These are phyloP conservation scores for Jatropha multifida DNA, from an alignment of 441 rosid genomes.

Conservation along the genomic window DNA sequence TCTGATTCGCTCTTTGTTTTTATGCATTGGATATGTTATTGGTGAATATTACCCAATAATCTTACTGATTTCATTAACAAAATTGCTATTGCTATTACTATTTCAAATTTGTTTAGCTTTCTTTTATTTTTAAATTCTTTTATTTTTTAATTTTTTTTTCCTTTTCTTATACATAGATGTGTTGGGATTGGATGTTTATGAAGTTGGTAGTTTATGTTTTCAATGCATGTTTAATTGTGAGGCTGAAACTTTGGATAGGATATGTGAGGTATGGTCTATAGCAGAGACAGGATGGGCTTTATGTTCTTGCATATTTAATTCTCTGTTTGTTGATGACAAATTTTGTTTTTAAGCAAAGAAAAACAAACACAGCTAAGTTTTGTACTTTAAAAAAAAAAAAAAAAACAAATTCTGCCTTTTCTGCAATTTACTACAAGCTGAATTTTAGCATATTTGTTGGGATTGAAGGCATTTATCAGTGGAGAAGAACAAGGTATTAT, in stretches of 20 bases:
- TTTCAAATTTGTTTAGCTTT: neutral
- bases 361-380: neutral
- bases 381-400: neutral
- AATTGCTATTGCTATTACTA: neutral
- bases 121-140: neutral
- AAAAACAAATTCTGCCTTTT: neutral
- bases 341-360: neutral
- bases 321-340: conserved; percentile 8
- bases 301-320: neutral
- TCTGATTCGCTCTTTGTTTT: neutral
- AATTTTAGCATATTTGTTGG: conserved; percentile 10
- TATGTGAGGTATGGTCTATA: neutral
- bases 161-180: neutral
- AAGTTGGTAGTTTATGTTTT: neutral
- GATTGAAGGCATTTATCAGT: conserved; percentile 75
- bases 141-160: neutral
- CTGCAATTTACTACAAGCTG: neutral
- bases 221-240: neutral
- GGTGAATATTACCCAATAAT: neutral
- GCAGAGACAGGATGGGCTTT: neutral
- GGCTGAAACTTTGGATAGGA: conserved; percentile 1
- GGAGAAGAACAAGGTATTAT: conserved; percentile 73
- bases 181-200: neutral
- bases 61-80: neutral
- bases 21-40: neutral